Evolutionary conservation across 1,284 basidiomycete species (phyloP).

Genomic region (Trametes hirsuta): DNA sequence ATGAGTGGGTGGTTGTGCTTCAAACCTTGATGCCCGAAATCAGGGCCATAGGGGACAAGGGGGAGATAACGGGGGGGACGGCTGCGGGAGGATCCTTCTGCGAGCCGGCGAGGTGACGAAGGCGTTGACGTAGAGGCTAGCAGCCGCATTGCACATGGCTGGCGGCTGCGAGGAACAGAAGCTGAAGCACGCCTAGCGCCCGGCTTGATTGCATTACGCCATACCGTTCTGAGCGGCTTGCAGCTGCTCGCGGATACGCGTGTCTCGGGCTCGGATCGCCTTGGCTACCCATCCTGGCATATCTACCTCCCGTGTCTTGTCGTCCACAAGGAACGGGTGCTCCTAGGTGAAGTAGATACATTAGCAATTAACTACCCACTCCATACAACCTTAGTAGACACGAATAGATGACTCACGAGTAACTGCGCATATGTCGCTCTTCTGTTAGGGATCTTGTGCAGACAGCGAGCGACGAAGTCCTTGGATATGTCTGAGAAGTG

Average conservation of each 20-base stretch:
- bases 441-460: constrained; percentile 77
- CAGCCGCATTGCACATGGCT: background rate
- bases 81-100: too few species aligned
- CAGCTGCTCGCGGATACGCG: constrained; percentile 26
- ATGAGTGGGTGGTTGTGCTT: too few species aligned
- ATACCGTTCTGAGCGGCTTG: constrained; percentile 14
- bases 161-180: background rate
- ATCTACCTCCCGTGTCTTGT: constrained; percentile 66
- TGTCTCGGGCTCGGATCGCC: constrained; percentile 51
- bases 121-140: background rate
- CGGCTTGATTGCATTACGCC: constrained; percentile 2
- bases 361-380: background rate
- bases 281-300: constrained; percentile 81
- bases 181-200: background rate
- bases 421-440: constrained; percentile 88
- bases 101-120: background rate
- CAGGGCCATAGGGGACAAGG: too few species aligned
- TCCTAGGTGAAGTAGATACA: constrained; percentile 36
- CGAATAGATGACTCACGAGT: constrained; percentile 50
- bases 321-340: constrained; percentile 72
- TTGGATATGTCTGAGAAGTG: constrained; percentile 53
- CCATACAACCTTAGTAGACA: background rate
- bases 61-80: too few species aligned
- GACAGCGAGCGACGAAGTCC: constrained; percentile 64
- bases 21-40: too few species aligned